Base-by-base conservation (phyloP, 2,329 filamentous ascomycete species). In the Aspergillus sp. region DNA sequence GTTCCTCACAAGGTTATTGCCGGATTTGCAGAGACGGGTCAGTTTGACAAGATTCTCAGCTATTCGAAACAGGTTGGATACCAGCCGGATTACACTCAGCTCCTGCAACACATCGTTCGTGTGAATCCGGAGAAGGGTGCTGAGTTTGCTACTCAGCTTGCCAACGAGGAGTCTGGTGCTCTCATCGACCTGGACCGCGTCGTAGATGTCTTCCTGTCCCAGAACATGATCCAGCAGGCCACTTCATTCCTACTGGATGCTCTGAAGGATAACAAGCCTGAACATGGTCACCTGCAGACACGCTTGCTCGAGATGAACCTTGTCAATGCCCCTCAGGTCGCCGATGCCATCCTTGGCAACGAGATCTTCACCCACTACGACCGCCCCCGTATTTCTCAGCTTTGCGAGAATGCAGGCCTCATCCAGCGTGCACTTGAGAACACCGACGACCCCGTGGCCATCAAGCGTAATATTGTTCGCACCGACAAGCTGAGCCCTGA, bases 291-390 rank as follows among this genome's bases (percentile, higher is more conserved):
- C 67, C 84, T 99, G 41, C 95, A 99, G 79, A 99, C 96, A 21
- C 90, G 95, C 62, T 85, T 99, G 3, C 82, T 99, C 58, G 96
- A 99, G 83, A 98, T 99, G 93, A 99, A 99, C 78, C 80, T 99
- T 64, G 85, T 96, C 78, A 96, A 97, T 69, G 96, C 95, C 1
- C 95, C 95, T 54, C 95, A 98, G 77, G 96, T 99, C 57, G 95
- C 96, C 3, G 96, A 99, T 77, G 95, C 95, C 36, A 99, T 99
- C 68, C 86, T 99, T 43, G 91, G 94, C 67, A 99, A 99, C 72
- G 92, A 98, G 71, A 97, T 99, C 90, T 98, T 99, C 79, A 92
- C 92, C 0, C 88, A 99, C 80, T 99, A 97, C 72, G 95, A 99
- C 80, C 96, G 91, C 81, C 80, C 88, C 49, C 90, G 92, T 65